These are phyloP conservation scores for Rhytidhysteron rufulum DNA, from an alignment of 2,329 filamentous ascomycete species.

Conservation along the genomic window DNA sequence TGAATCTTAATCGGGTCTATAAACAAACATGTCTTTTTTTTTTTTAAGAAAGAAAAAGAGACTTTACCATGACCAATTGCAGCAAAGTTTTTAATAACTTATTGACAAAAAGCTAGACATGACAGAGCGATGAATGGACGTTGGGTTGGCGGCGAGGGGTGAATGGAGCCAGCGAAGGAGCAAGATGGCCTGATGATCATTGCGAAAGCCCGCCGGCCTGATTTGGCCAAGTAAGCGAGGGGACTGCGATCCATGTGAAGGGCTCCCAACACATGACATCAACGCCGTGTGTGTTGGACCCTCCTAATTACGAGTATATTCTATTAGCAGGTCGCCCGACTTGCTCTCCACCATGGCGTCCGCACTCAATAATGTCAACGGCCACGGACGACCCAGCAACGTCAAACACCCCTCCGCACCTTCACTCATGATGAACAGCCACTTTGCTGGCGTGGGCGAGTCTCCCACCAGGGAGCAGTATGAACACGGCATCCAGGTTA, in stretches of 20 bases:
- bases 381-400: slow-evolving; percentile 31
- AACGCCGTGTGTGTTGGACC: slow-evolving; percentile 25
- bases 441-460: slow-evolving; percentile 70
- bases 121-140: too few species aligned
- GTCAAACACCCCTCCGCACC: slow-evolving; percentile 41
- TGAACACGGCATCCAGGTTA: slow-evolving; percentile 93
- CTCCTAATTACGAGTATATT: slow-evolving; percentile 28
- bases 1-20: too few species aligned
- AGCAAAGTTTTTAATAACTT: too few species aligned
- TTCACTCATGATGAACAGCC: slow-evolving; percentile 65
- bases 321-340: slow-evolving; percentile 21
- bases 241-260: slow-evolving; percentile 5
- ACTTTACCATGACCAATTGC: too few species aligned
- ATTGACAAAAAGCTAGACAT: too few species aligned
- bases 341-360: slow-evolving; percentile 25
- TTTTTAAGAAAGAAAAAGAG: too few species aligned
- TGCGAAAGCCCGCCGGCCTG: too few species aligned
- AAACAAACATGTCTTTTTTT: too few species aligned
- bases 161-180: too few species aligned
- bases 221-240: too few species aligned
- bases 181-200: too few species aligned
- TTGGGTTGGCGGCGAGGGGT: too few species aligned
- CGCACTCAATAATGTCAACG: slow-evolving; percentile 31
- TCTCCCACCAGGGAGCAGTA: slow-evolving; percentile 64
- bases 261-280: slow-evolving; percentile 34